Evolutionary conservation across 192 early-diverging fungal species (phyloP).

Genomic region (Radiomyces spectabilis): DNA sequence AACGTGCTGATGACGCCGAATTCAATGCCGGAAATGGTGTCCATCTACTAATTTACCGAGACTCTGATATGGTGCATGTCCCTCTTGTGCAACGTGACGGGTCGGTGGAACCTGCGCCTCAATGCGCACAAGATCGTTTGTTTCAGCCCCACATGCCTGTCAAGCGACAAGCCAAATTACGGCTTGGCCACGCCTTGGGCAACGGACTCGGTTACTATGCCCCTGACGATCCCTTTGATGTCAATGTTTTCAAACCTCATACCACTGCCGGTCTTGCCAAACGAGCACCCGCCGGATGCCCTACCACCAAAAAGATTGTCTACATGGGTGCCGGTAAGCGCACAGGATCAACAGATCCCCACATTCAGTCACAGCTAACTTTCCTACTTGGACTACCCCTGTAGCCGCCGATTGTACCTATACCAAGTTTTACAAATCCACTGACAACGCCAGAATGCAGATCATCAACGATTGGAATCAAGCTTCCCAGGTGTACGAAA

Average conservation of each 20-base stretch:
- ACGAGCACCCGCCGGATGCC: constrained; percentile 10
- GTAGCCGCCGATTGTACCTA: constrained; percentile 71
- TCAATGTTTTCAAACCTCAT: not conserved
- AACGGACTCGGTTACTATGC: too few relatives aligned
- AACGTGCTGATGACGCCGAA: constrained; percentile 42
- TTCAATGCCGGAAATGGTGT: constrained; percentile 23
- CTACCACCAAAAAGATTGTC: constrained; percentile 21
- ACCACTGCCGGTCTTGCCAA: not conserved
- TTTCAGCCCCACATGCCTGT: not conserved
- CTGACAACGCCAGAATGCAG: constrained; percentile 50
- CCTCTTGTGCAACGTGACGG: not conserved
- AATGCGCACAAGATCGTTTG: constrained; percentile 10
- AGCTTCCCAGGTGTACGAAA: constrained; percentile 76
- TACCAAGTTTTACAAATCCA: constrained; percentile 45
- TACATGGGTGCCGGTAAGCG: not conserved
- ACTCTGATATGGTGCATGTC: constrained; percentile 42
- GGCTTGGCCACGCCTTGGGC: not conserved
- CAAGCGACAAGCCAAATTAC: not conserved
- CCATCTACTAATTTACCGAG: constrained; percentile 53
- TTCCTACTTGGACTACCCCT: constrained; percentile 29
- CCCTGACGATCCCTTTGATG: not conserved
- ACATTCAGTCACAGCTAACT: not conserved
- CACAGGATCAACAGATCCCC: not conserved
- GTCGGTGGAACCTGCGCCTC: not conserved
- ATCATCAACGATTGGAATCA: constrained; percentile 83